Base-by-base conservation (phyloP, 352 stramenopile species). In the Phytopythium aichiense region DNA sequence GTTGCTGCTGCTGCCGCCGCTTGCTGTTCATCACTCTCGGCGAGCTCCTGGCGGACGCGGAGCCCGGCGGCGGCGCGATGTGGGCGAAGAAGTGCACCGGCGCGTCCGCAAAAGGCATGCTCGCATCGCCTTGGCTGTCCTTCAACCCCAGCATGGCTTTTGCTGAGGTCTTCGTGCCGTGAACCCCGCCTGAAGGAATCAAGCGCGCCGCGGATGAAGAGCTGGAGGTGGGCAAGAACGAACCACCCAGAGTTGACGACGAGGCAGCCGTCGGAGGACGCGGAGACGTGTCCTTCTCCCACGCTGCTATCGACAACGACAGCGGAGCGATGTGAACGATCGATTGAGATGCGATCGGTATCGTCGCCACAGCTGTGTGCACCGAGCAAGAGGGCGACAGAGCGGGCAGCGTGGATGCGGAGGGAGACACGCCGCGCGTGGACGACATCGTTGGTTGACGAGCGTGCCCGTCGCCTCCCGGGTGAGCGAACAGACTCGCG, bases 401-500 rank as follows among this genome's bases (percentile, higher is more conserved):
- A 18, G 9, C 48, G 13, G 48, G 48, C 15, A 54, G 23, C 15
- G 37, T 16, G 46, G 46, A 33, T 12, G 46, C 9, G 5, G 23
- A 4, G n/a, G 46, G 23, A n/a, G 46, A 35, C 28, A 7, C 15
- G 7, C 15, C 58, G 9, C 50, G n/a, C 20, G 58, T 28, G 11
- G 30, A 46, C 15, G 56, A 50, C 38, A 15, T n/a, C 30, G 16
- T 22, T 25, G 22, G 25, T 43, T 4, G 48, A 45, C 12, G 42
- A 9, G 38, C 7, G 1, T 60, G n/a, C 37, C 48, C 42, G 1
- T 20, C 31, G 7, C 30, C 31, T 22, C 6, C 28, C 6, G 28
- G 37, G 16, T 58, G 54, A 49, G 50, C 51, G 52, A 76, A 76
- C n/a, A 76, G 25, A 56, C 23, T 48, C 9, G 58, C 49, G 9